phyloP scores from a whole-genome alignment of 148 eudicot genomes.

The Talinum fruticosum region DNA sequence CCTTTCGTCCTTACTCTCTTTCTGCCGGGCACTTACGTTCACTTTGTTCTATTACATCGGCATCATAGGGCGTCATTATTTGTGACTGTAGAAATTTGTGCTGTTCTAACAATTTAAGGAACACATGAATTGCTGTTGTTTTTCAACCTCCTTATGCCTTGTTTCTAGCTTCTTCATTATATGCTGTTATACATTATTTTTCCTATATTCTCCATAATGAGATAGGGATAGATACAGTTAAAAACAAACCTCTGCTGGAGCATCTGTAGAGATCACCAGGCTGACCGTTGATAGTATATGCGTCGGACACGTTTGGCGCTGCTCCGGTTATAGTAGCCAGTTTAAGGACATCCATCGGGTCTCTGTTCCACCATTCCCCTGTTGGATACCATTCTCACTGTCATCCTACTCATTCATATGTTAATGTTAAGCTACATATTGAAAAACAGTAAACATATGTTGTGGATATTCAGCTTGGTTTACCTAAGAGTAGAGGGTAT shows the following conservation, averaged over 20 bases:
- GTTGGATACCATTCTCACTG: conserved; percentile 11
- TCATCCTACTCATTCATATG: neutral
- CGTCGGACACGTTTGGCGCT: conserved; percentile 77
- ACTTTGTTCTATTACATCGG: too few species aligned
- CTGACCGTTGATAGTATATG: conserved; percentile 80
- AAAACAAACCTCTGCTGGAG: conserved; percentile 60
- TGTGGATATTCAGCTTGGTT: neutral
- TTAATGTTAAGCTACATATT: too few species aligned
- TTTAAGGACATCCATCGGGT: conserved; percentile 57
- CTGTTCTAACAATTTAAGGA: too few species aligned
- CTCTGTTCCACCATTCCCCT: conserved; percentile 97
- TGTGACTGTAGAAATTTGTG: too few species aligned
- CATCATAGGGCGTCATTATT: too few species aligned
- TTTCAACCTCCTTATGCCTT: too few species aligned
- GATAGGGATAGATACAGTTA: neutral
- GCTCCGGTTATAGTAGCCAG: conserved; percentile 70
- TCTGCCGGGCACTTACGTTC: too few species aligned
- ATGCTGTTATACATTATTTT: too few species aligned
- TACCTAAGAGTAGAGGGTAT: conserved; percentile 72
- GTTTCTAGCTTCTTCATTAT: too few species aligned
- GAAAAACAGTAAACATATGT: too few species aligned
- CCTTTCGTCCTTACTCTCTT: too few species aligned
- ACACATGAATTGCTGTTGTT: too few species aligned
- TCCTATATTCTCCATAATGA: neutral
- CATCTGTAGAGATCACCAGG: conserved; percentile 83